Conservation (phyloP, 805 yeast genomes). For the Torulaspora delbrueckii region DNA sequence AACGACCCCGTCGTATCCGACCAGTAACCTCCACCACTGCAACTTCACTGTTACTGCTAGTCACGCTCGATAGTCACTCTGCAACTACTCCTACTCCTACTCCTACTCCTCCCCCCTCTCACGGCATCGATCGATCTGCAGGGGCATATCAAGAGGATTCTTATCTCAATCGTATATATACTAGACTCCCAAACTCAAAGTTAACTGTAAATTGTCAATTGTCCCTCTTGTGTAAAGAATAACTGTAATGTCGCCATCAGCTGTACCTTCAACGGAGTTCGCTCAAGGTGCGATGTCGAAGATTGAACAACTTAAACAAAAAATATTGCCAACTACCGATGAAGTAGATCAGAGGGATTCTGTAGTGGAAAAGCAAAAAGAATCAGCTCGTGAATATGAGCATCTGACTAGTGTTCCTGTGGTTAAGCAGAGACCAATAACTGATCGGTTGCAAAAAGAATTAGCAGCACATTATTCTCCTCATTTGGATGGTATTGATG, state of each 20-base stretch:
- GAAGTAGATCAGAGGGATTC: not conserved
- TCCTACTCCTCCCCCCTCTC: no score
- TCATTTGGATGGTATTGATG: constrained; percentile 54
- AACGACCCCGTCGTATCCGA: no score
- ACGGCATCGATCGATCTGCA: no score
- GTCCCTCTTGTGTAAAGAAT: no score
- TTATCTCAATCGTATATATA: no score
- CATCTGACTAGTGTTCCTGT: constrained; percentile 28
- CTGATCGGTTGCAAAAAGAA: constrained; percentile 20
- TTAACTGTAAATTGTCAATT: no score
- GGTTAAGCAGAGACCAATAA: constrained; percentile 22
- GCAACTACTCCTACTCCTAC: no score
- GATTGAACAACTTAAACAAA: constrained; percentile 4
- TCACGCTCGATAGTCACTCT: no score
- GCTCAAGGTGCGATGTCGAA: constrained; percentile 4
- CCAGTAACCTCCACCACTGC: no score
- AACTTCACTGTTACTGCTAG: no score
- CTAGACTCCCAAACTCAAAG: no score
- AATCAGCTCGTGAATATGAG: constrained; percentile 21
- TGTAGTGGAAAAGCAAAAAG: constrained; percentile 4
- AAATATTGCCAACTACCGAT: not conserved
- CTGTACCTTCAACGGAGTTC: constrained; percentile 6
- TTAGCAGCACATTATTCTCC: constrained; percentile 42
- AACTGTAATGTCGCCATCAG: constrained; percentile 9
- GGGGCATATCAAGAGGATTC: no score